Evolutionary conservation across 2,329 filamentous ascomycete genomes (phyloP).

Genomic region (Colletotrichum echinochloae): DNA sequence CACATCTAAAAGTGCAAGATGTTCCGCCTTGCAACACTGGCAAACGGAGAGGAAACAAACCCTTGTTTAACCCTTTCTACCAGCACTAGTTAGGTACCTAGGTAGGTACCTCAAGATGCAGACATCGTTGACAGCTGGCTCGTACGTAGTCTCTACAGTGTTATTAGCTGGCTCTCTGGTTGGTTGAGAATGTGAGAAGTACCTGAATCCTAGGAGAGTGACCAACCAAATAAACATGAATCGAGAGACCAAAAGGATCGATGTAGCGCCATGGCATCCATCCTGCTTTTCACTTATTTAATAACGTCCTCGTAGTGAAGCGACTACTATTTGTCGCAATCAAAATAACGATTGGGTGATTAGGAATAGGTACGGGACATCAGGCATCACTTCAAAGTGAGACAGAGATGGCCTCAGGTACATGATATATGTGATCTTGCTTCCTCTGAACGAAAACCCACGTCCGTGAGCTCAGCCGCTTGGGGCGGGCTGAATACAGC

Average conservation of each 20-base stretch:
- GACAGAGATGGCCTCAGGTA: background rate
- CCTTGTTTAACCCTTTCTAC: background rate
- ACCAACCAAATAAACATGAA: background rate
- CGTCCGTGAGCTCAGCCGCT: background rate
- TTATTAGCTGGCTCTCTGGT: conserved; percentile 19
- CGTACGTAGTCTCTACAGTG: conserved; percentile 29
- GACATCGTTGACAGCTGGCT: background rate
- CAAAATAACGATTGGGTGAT: background rate
- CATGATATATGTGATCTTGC: background rate
- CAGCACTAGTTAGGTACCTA: background rate
- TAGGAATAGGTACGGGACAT: background rate
- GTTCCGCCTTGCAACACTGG: no score
- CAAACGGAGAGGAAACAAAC: no score
- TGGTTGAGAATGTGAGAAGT: conserved; percentile 15
- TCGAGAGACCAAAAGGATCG: no score
- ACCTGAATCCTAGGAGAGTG: background rate
- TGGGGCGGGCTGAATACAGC: background rate
- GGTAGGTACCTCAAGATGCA: background rate
- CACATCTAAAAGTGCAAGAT: no score
- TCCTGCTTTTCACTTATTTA: no score
- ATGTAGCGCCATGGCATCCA: no score
- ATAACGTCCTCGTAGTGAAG: background rate
- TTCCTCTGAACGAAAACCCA: background rate
- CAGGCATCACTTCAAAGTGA: background rate
- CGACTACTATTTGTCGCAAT: background rate